Evolutionary conservation across 768 basidiomycete genomes (phyloP).

Genomic region (Podaxis carcinomalis): DNA sequence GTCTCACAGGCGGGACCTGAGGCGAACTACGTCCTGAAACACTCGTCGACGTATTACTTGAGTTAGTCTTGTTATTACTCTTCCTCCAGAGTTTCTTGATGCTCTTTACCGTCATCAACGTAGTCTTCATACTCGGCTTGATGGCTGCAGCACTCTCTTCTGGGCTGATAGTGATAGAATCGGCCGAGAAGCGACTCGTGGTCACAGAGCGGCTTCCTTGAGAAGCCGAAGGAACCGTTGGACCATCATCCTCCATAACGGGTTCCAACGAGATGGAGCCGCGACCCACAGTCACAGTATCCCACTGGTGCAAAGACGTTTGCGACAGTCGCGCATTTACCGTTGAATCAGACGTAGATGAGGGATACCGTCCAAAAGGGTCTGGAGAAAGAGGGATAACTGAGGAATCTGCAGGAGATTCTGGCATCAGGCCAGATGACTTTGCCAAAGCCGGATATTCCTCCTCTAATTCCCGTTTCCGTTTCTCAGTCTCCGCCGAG

Average conservation of each 20-base stretch:
- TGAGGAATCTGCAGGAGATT: slow-evolving; percentile 40
- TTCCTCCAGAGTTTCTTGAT: slow-evolving; percentile 78
- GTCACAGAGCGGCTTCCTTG: slow-evolving; percentile 23
- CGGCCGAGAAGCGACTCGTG: slow-evolving; percentile 73
- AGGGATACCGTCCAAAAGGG: slow-evolving; percentile 74
- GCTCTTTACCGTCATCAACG: slow-evolving; percentile 69
- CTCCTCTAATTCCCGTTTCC: slow-evolving; percentile 48
- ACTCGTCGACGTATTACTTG: slow-evolving; percentile 19
- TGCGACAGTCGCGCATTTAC: slow-evolving; percentile 21
- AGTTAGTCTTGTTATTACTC: slow-evolving; percentile 50
- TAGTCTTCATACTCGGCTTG: slow-evolving; percentile 41
- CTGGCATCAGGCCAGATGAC: slow-evolving; percentile 22
- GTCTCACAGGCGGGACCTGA: slow-evolving; percentile 31
- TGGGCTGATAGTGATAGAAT: slow-evolving; percentile 46
- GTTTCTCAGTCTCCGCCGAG: slow-evolving; percentile 42
- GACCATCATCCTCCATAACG: slow-evolving; percentile 12
- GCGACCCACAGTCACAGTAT: slow-evolving; percentile 24
- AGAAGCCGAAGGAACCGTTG: slow-evolving; percentile 3
- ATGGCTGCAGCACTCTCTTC: slow-evolving; percentile 25
- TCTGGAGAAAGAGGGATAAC: slow-evolving; percentile 83
- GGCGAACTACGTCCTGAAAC: slow-evolving; percentile 26
- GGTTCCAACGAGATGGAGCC: slow-evolving; percentile 9
- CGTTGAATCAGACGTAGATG: slow-evolving; percentile 27
- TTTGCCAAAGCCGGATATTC: slow-evolving; percentile 42
- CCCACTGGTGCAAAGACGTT: slow-evolving; percentile 37